A percentile compares a stretch with the other conserved stretches of the same genome.
Evolutionary conservation across 2,329 filamentous ascomycete species (phyloP).

Genomic region (Nectriaceae sp.): DNA sequence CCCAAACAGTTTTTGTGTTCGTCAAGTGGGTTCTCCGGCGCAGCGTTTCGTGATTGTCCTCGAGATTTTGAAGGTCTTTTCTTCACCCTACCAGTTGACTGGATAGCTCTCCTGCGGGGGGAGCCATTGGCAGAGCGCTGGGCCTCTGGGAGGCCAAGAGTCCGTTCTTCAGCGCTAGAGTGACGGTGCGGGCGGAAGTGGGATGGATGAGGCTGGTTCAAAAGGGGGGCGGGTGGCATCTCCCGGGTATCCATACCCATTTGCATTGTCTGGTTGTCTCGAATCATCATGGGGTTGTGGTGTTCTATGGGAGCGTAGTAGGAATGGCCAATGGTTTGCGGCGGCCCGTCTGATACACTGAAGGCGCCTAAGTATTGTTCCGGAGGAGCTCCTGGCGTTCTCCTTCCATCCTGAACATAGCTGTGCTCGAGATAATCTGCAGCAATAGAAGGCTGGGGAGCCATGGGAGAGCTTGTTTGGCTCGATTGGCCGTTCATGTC

Average conservation of each 20-base stretch:
- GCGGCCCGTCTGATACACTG: slow-evolving; percentile 34
- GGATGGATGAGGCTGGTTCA: slow-evolving; percentile 24
- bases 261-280: slow-evolving; percentile 20
- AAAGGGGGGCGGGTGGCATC: slow-evolving; percentile 22
- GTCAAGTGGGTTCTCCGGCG: slow-evolving; percentile 25
- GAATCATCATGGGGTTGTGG: slow-evolving; percentile 29
- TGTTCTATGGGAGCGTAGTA: slow-evolving; percentile 33
- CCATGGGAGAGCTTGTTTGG: slow-evolving; percentile 49
- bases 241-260: slow-evolving; percentile 29
- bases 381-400: slow-evolving; percentile 37
- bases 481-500: slow-evolving; percentile 43
- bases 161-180: slow-evolving; percentile 23
- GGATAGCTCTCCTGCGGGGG: slow-evolving; percentile 27
- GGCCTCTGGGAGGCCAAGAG: slow-evolving; percentile 12
- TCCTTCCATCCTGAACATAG: slow-evolving; percentile 42
- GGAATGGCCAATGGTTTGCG: slow-evolving; percentile 24
- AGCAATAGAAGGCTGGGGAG: slow-evolving; percentile 37
- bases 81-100: slow-evolving; percentile 28
- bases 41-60: slow-evolving; percentile 9
- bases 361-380: slow-evolving; percentile 40
- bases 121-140: slow-evolving; percentile 28
- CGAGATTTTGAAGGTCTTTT: slow-evolving; percentile 26
- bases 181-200: slow-evolving; percentile 26
- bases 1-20: slow-evolving; percentile 39
- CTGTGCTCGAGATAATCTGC: slow-evolving; percentile 36